Percentiles rank a stretch among this genome's conserved stretches.
Conservation (phyloP, 192 early-diverging fungal genomes). For the Diversispora eburnea region DNA sequence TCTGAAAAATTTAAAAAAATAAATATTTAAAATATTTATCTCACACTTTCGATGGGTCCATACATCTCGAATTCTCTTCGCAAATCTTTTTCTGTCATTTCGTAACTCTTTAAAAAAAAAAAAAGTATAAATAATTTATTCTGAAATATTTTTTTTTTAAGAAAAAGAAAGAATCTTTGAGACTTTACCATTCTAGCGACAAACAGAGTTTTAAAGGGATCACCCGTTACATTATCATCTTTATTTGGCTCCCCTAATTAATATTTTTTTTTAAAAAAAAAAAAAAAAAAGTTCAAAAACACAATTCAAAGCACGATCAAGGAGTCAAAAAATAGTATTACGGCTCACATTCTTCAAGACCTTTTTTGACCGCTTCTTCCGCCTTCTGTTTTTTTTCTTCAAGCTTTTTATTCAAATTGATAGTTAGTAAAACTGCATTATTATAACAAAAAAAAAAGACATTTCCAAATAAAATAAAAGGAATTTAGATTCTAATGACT, state of each 20-base stretch:
- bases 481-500: neutral
- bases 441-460: neutral
- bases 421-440: neutral
- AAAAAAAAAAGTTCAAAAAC: neutral
- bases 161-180: neutral
- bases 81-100: slow-evolving; percentile 74
- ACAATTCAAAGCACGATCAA: too few relatives aligned
- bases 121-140: neutral
- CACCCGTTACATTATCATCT: slow-evolving; percentile 68
- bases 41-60: slow-evolving; percentile 77
- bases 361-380: slow-evolving; percentile 54
- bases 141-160: neutral
- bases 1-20: neutral
- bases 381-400: slow-evolving; percentile 54
- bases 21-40: slow-evolving; percentile 6
- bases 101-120: slow-evolving; percentile 50
- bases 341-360: slow-evolving; percentile 49
- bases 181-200: slow-evolving; percentile 69
- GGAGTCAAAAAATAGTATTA: neutral
- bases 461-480: neutral
- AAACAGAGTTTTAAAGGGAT: slow-evolving; percentile 92
- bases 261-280: neutral
- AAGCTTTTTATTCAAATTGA: slow-evolving; percentile 37
- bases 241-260: slow-evolving; percentile 65
- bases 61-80: slow-evolving; percentile 73